phyloP scores from a whole-genome alignment of 129 eudicot genomes.

The Sambucus nigra region DNA sequence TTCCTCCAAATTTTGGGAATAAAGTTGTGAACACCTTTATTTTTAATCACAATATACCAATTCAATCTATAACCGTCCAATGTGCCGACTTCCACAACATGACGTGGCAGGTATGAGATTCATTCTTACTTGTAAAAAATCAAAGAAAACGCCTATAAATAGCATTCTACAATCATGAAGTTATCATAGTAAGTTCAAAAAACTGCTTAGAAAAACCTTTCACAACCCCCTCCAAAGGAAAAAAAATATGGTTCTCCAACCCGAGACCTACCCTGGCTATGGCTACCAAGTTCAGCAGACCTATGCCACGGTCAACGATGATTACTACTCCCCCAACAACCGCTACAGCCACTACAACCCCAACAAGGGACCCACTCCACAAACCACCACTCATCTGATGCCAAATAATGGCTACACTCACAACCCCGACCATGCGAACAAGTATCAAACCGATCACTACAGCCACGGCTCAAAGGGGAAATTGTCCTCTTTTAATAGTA shows the following conservation, averaged over 20 bases:
- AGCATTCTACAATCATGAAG: neutral
- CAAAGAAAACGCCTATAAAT: constrained; percentile 27
- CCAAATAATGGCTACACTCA: constrained; percentile 18
- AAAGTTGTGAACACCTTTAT: constrained; percentile 13
- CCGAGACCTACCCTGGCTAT: constrained; percentile 15
- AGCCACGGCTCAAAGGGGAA: constrained; percentile 13
- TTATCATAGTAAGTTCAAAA: constrained; percentile 10
- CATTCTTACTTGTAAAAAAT: constrained; percentile 22
- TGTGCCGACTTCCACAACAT: constrained; percentile 2
- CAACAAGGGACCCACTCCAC: constrained; percentile 8
- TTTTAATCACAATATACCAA: neutral
- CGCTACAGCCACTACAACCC: constrained; percentile 15
- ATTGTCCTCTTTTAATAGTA: neutral
- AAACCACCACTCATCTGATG: constrained; percentile 8
- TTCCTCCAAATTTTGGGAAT: constrained; percentile 34
- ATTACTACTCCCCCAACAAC: constrained; percentile 12
- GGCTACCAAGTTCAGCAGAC: constrained; percentile 27
- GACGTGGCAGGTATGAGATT: constrained; percentile 14
- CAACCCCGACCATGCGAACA: constrained; percentile 18
- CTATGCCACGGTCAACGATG: constrained; percentile 27
- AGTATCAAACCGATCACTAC: constrained; percentile 13
- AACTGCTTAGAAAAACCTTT: neutral
- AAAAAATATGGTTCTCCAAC: constrained; percentile 36
- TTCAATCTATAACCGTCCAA: neutral
- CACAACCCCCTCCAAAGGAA: too few relatives aligned